phyloP scores from a whole-genome alignment of 192 early-diverging fungal genomes.

The Backusella tarrabulga region DNA sequence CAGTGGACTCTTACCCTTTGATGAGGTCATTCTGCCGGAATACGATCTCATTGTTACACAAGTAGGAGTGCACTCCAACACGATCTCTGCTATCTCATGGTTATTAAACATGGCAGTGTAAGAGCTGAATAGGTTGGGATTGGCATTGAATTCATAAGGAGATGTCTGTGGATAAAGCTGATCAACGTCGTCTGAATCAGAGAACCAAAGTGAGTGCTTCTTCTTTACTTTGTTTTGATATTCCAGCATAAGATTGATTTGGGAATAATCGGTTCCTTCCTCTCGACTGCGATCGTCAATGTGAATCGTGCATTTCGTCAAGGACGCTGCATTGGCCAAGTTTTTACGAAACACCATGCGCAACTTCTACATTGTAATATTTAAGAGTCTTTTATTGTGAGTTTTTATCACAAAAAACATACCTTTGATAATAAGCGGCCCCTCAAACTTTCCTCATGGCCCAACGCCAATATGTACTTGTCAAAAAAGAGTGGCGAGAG shows the following conservation, averaged over 20 bases:
- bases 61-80: not conserved
- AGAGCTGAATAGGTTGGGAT: not conserved
- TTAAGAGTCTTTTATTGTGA: not conserved
- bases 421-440: not conserved
- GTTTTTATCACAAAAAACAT: not conserved
- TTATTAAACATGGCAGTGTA: not conserved
- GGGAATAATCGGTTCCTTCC: not conserved
- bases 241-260: not conserved
- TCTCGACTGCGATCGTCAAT: not conserved
- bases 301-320: not conserved
- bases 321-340: not conserved
- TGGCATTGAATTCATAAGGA: not conserved
- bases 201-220: not conserved
- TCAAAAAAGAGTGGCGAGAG: conserved; percentile 1
- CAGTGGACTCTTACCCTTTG: not conserved
- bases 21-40: not conserved
- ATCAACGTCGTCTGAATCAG: not conserved
- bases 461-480: not conserved
- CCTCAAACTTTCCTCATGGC: not conserved
- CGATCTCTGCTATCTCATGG: not conserved
- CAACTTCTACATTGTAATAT: not conserved
- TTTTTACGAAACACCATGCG: conserved; percentile 4
- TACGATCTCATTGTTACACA: not conserved
- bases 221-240: not conserved
- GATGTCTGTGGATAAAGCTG: not conserved